Base-by-base conservation (phyloP, 129 eudicot species). In the Chrysanthemum makinoi region DNA sequence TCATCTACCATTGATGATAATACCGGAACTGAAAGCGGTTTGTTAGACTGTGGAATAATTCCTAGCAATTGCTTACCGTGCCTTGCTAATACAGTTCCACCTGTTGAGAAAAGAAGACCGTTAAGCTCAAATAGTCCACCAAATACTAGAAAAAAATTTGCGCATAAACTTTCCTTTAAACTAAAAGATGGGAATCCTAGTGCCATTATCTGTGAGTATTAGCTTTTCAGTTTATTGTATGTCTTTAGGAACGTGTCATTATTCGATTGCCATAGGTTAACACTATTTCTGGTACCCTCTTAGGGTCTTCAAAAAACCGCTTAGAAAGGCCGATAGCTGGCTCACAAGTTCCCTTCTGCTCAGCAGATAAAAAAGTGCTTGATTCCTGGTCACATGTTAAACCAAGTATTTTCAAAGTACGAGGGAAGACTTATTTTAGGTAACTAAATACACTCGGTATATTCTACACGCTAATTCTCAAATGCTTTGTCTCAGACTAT, bases 31-130 rank as follows among this genome's bases (percentile, higher is more conserved):
- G 89, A 83, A 66, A 80, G 78, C 6, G 77, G 86, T 39, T 72
- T 89, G 75, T 80, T 86, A 66, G 86, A 88, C 46, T 88, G 98
- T 57, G 94, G 96, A 56, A 81, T 86, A 70, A 72, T 88, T 63
- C 81, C 94, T 13, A 79, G 75, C 84, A 89, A 89, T 50, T 93
- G 98, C 82, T 80, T 93, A 80, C 96, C 98, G 26, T 87, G 95
- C 76, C 85, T 93, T 49, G 86, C 95, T 73, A 80, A 88, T 69
- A 74, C 95, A n/a, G 90, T 80, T 49, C 81, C 87, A 26, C 52
- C 89, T 10, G 78, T 77, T 48, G 98, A 87, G 65, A 93, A 93
- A 81, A 78, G 89, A 70, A 82, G 82, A 57, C 87, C 91, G 17
- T 53, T 79, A 44, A 79, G 84, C 81, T 86, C 87, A 0, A 39